Conservation (phyloP, 306 rosid genomes). For the Prunus armeniaca region DNA sequence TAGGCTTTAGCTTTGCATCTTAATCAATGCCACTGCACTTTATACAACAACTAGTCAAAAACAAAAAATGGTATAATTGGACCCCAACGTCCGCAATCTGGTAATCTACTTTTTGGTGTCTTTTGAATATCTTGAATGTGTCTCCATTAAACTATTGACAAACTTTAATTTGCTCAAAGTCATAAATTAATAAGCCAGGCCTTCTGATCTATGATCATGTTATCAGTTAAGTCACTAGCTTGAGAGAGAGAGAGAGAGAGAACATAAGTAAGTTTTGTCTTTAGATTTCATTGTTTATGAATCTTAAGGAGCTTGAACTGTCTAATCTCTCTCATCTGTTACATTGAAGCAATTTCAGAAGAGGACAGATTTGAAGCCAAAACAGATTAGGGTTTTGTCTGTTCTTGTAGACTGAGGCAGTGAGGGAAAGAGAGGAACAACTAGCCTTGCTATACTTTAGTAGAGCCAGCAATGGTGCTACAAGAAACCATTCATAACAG, state of each 20-base stretch:
- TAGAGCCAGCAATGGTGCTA: constrained; percentile 59
- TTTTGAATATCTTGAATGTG: constrained; percentile 31
- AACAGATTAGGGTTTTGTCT: constrained; percentile 18
- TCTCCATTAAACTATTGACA: neutral
- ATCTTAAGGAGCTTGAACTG: constrained; percentile 32
- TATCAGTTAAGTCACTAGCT: constrained; percentile 13
- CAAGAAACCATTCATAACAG: constrained; percentile 54
- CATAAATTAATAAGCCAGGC: constrained; percentile 9
- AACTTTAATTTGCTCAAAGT: neutral
- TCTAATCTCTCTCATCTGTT: constrained; percentile 26
- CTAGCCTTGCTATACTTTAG: constrained; percentile 17
- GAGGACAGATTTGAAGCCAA: constrained; percentile 29
- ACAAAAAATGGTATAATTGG: constrained; percentile 28
- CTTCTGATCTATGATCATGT: constrained; percentile 4
- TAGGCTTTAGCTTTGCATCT: constrained; percentile 72
- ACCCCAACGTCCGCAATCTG: constrained; percentile 36
- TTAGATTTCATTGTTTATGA: constrained; percentile 39
- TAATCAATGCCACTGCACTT: constrained; percentile 54
- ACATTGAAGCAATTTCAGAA: constrained; percentile 29
- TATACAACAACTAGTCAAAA: constrained; percentile 67
- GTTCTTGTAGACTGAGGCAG: constrained; percentile 28
- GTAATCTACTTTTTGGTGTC: constrained; percentile 31
- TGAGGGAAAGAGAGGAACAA: constrained; percentile 17
- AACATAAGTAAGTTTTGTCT: constrained; percentile 27
- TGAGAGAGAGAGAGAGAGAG: constrained; percentile 24